These are phyloP conservation scores for Cladorrhinum samala DNA, from an alignment of 495 filamentous ascomycete species.

Conservation along the genomic window DNA sequence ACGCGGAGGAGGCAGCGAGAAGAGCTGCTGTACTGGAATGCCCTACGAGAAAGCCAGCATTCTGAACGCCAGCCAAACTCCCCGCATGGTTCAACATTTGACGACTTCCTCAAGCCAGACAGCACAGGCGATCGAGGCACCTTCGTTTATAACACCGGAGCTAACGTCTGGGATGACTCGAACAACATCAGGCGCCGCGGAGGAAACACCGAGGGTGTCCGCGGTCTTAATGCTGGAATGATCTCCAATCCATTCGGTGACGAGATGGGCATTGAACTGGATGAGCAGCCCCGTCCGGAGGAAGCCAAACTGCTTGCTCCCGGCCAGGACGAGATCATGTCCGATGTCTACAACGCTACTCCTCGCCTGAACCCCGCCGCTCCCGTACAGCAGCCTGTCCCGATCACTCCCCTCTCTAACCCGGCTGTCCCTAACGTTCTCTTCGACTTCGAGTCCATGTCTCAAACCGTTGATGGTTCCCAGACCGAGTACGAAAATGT, in stretches of 20 bases:
- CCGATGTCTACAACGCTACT: slow-evolving; percentile 49
- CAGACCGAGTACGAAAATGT: slow-evolving; percentile 13
- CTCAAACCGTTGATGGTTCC: not conserved
- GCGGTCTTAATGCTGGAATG: slow-evolving; percentile 47
- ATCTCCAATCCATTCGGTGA: slow-evolving; percentile 56
- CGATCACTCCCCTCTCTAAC: slow-evolving; percentile 17
- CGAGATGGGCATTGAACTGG: slow-evolving; percentile 47
- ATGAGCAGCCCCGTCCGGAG: slow-evolving; percentile 30
- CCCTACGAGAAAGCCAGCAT: slow-evolving; percentile 28
- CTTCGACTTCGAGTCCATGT: slow-evolving; percentile 26
- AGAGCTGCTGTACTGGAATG: slow-evolving; percentile 67
- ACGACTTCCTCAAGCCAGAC: slow-evolving; percentile 47
- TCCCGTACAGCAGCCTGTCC: slow-evolving; percentile 17
- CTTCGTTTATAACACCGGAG: slow-evolving; percentile 47
- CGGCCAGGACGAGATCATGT: slow-evolving; percentile 41
- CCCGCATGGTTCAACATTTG: slow-evolving; percentile 40
- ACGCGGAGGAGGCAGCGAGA: slow-evolving; percentile 59
- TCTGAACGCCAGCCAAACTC: slow-evolving; percentile 14
- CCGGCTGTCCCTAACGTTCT: slow-evolving; percentile 21
- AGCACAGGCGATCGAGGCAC: slow-evolving; percentile 38
- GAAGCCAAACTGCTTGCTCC: slow-evolving; percentile 30
- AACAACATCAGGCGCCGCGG: slow-evolving; percentile 42
- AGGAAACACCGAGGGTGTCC: slow-evolving; percentile 34
- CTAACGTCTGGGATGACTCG: slow-evolving; percentile 27
- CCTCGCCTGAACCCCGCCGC: slow-evolving; percentile 21